phyloP scores from a whole-genome alignment of 192 early-diverging fungal genomes.

The Mortierella alpina region DNA sequence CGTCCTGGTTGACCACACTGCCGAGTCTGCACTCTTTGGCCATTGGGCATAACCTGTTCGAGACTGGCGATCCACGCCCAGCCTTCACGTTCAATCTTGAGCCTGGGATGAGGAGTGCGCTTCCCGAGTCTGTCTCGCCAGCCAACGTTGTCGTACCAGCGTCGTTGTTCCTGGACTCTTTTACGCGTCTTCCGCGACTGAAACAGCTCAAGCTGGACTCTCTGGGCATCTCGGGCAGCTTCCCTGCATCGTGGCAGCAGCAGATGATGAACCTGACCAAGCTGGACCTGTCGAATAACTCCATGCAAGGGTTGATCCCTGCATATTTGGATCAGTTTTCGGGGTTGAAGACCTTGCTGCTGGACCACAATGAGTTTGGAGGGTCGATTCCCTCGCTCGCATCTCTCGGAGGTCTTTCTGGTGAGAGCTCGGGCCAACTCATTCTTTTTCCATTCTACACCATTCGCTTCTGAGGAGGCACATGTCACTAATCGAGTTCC shows the following conservation, averaged over 20 bases:
- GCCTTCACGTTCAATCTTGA: slow-evolving; percentile 37
- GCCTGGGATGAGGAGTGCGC: not conserved
- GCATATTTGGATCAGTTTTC: slow-evolving; percentile 23
- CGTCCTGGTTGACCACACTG: slow-evolving; percentile 33
- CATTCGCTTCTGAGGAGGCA: not conserved
- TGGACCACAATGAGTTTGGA: slow-evolving; percentile 53
- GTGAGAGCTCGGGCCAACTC: not conserved
- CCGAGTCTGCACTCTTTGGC: slow-evolving; percentile 45
- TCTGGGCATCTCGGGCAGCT: slow-evolving; percentile 22
- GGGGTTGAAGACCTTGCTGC: slow-evolving; percentile 30
- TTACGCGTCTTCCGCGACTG: slow-evolving; percentile 19
- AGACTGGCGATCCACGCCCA: slow-evolving; percentile 16
- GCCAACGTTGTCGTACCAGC: slow-evolving; percentile 7
- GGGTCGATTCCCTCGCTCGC: slow-evolving; percentile 24
- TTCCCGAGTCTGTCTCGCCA: slow-evolving; percentile 15
- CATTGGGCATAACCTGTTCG: slow-evolving; percentile 40
- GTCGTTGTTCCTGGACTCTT: slow-evolving; percentile 29
- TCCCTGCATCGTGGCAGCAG: slow-evolving; percentile 38
- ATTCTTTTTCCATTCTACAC: not conserved
- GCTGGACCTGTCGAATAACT: slow-evolving; percentile 45
- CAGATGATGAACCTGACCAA: slow-evolving; percentile 46
- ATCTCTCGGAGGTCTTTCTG: slow-evolving; percentile 6
- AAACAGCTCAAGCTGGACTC: slow-evolving; percentile 44
- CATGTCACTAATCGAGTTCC: not conserved
- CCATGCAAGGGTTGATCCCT: slow-evolving; percentile 39